A percentile compares a stretch with the other conserved stretches of the same genome.
These are phyloP conservation scores for Yamadazyma sp. DNA, from an alignment of 805 yeast genomes.

Conservation along the genomic window DNA sequence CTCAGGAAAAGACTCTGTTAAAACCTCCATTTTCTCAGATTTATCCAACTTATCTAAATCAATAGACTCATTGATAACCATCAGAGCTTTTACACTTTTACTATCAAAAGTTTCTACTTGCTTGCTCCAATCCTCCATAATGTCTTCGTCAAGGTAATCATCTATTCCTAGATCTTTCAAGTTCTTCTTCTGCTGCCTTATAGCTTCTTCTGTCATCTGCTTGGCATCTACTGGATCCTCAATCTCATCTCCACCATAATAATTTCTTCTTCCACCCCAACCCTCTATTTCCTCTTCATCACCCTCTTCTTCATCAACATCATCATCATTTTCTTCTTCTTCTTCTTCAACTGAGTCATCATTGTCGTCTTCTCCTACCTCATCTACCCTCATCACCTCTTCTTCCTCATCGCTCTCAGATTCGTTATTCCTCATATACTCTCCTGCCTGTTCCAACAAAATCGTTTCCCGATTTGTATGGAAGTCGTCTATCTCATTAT, in stretches of 20 bases:
- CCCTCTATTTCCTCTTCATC: slow-evolving; percentile 33
- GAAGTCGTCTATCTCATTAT: slow-evolving; percentile 70
- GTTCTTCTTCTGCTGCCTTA: slow-evolving; percentile 75
- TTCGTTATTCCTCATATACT: slow-evolving; percentile 26
- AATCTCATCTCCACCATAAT: slow-evolving; percentile 62
- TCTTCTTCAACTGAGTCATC: too few species aligned
- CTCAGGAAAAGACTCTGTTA: slow-evolving; percentile 76
- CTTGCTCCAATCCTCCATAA: slow-evolving; percentile 76
- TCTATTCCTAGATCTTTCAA: slow-evolving; percentile 71
- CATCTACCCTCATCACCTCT: slow-evolving; percentile 46
- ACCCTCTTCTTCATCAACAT: slow-evolving; percentile 25
- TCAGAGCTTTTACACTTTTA: slow-evolving; percentile 16
- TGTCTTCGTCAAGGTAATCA: slow-evolving; percentile 64
- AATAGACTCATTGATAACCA: slow-evolving; percentile 39
- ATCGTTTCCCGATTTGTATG: slow-evolving; percentile 58
- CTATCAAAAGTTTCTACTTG: slow-evolving; percentile 48
- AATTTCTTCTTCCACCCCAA: slow-evolving; percentile 47
- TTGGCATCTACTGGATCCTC: slow-evolving; percentile 78
- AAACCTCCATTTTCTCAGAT: slow-evolving; percentile 50
- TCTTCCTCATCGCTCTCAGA: slow-evolving; percentile 45
- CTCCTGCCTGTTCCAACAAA: slow-evolving; percentile 56
- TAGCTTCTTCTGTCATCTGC: slow-evolving; percentile 83
- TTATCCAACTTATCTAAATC: slow-evolving; percentile 41
- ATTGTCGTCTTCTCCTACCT: slow-evolving; percentile 27
- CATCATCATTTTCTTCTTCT: slow-evolving; percentile 39